Percentiles rank a stretch among this genome's conserved stretches.
phyloP scores from a whole-genome alignment of 176 grass and related monocot species.

The Metroxylon sagu region DNA sequence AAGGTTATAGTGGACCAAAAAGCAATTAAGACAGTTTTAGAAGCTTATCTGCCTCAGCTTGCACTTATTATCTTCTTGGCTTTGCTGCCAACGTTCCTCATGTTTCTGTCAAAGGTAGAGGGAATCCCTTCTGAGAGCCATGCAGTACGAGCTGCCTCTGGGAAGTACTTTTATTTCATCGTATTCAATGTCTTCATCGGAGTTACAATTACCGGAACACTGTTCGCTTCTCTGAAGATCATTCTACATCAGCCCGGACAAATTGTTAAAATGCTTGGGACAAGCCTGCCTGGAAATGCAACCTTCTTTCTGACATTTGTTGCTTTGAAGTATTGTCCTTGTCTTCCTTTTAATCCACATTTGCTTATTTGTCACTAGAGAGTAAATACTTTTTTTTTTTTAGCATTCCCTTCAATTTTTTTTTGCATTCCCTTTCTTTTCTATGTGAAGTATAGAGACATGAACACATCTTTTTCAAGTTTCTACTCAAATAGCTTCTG shows the following conservation, averaged over 20 bases:
- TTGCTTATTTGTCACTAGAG: neutral
- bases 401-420: too few species aligned
- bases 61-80: constrained; percentile 80
- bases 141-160: constrained; percentile 48
- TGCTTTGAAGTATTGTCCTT: constrained; percentile 66
- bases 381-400: too few species aligned
- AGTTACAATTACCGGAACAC: constrained; percentile 30
- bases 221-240: constrained; percentile 29
- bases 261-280: constrained; percentile 34
- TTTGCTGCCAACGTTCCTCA: constrained; percentile 58
- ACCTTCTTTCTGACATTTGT: constrained; percentile 91
- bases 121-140: constrained; percentile 62
- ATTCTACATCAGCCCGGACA: constrained; percentile 19
- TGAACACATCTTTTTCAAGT: too few species aligned
- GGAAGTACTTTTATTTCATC: constrained; percentile 94
- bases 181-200: constrained; percentile 88
- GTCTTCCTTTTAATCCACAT: constrained; percentile 2
- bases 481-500: too few species aligned
- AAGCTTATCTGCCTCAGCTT: constrained; percentile 83
- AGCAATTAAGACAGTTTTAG: constrained; percentile 49
- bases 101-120: constrained; percentile 78
- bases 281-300: constrained; percentile 52
- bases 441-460: too few species aligned
- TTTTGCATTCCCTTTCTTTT: too few species aligned
- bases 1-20: constrained; percentile 50